Conservation (phyloP, 1,139 yeast genomes). For the Scheffersomyces segobiensis region DNA sequence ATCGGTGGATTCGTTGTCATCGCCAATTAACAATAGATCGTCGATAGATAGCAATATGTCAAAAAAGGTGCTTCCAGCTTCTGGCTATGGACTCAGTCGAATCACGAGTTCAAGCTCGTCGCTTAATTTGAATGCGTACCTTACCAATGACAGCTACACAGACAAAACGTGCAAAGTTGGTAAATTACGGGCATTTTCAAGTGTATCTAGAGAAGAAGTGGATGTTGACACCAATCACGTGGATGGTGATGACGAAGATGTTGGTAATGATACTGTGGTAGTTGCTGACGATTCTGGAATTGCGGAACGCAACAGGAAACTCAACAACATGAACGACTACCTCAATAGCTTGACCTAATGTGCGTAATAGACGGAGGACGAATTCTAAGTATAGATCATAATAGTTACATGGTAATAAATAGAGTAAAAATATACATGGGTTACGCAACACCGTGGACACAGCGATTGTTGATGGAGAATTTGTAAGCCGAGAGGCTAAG, state of each 20-base stretch:
- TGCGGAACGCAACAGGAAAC: slow-evolving; percentile 4
- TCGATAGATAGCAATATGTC: slow-evolving; percentile 9
- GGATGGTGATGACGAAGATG: slow-evolving; percentile 13
- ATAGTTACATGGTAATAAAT: not conserved
- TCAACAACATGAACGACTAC: slow-evolving; percentile 26
- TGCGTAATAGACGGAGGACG: not conserved
- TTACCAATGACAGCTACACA: slow-evolving; percentile 36
- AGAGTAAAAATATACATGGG: not conserved
- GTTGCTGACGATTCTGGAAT: slow-evolving; percentile 7
- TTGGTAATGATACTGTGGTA: slow-evolving; percentile 9
- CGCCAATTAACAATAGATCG: not conserved
- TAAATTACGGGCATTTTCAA: not conserved
- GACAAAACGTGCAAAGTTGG: slow-evolving; percentile 6
- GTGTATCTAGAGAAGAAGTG: slow-evolving; percentile 4
- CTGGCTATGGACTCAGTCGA: slow-evolving; percentile 28
- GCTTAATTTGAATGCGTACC: slow-evolving; percentile 44
- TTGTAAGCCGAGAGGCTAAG: not conserved
- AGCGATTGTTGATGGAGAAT: not conserved
- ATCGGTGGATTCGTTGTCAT: not conserved
- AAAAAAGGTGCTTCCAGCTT: slow-evolving; percentile 27
- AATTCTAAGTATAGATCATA: not conserved
- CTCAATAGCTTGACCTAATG: slow-evolving; percentile 20
- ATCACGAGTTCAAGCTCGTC: slow-evolving; percentile 46
- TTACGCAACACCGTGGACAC: not conserved
- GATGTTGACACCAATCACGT: slow-evolving; percentile 15